Base-by-base conservation (phyloP, 2,329 filamentous ascomycete species). In the Lachnellula cervina region DNA sequence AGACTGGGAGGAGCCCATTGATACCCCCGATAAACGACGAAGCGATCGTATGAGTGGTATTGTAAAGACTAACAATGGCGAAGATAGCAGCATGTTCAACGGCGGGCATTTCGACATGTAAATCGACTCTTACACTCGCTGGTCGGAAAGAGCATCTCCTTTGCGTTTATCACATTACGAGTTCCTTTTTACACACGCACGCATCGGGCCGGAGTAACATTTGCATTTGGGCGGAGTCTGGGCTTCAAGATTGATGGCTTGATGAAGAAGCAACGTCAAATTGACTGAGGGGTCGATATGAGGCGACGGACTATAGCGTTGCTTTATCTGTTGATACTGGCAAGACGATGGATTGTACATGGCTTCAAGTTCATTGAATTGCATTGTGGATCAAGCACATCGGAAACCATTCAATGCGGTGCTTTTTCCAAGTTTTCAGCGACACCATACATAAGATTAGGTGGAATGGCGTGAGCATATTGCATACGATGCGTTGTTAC, bases 11-110 rank as follows among this genome's bases (percentile, higher is more conserved):
- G 66, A 71, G 21, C 65, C 63, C 25, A 66, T 68, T 45, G 82
- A 83, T 59, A 68, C 78, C 55, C 61, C 73, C 73, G 47, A 74
- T 74, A 60, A 79, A 74, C 50, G 55, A 32, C 64, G 68, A 40
- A 56, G 64, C 38, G 83, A 83, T 65, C 77, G 82, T 51, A 86
- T 86, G 83, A 86, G 82, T 66, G 83, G 83, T 45, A 79, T 85
- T 59, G 76, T 82, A 50, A 80, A 78, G 68, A 81, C 78, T 46
- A 75, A 75, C 52, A 76, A 75, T 55, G 76, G 82, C 62, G 84
- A 87, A 52, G 69, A 71, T 54, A 85, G 67, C 77, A 83, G 60
- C 52, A 82, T 85, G 76, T 82, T 88, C 64, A 81, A 79, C 61
- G 77, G 77, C 55, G 77, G 79, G 49, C 79, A 84, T 56, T 87